A percentile compares a stretch with the other conserved stretches of the same genome.
Conservation (phyloP, 1,284 basidiomycete species). For the Athelia sp. region DNA sequence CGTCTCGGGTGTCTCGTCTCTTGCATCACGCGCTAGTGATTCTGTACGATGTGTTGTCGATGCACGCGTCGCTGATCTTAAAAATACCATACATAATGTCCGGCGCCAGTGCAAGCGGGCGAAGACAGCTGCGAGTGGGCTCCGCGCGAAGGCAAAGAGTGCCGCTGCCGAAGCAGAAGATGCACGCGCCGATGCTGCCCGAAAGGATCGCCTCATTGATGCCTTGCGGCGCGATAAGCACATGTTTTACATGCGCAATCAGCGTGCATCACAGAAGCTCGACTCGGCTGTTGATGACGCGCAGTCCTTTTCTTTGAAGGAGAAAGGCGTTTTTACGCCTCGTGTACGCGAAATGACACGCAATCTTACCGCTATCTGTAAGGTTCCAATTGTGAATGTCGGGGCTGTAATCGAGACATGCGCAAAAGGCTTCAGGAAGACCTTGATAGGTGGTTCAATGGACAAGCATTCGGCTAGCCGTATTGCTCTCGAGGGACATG, state of each 20-base stretch:
- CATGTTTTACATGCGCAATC: neutral
- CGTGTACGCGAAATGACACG: neutral
- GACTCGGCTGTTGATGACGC: neutral
- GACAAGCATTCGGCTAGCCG: conserved; percentile 5
- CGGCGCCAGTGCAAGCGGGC: neutral
- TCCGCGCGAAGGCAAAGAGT: neutral
- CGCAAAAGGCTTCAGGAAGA: neutral
- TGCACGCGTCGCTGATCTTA: neutral
- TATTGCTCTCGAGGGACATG: conserved; percentile 12
- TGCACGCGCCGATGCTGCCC: neutral
- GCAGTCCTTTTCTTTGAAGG: neutral
- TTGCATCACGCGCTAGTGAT: neutral
- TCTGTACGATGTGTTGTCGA: no score
- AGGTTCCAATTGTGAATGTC: neutral
- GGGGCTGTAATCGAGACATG: neutral
- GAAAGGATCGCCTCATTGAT: neutral
- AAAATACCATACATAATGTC: neutral
- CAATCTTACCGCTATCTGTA: neutral
- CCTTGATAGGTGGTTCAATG: neutral
- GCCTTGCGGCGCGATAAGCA: neutral
- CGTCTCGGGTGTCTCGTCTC: neutral
- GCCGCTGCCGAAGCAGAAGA: neutral
- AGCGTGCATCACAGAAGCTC: neutral
- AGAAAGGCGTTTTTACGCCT: neutral
- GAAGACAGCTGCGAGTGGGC: neutral